phyloP scores from a whole-genome alignment of 2,329 filamentous ascomycete genomes.

The Emergomyces orientalis region DNA sequence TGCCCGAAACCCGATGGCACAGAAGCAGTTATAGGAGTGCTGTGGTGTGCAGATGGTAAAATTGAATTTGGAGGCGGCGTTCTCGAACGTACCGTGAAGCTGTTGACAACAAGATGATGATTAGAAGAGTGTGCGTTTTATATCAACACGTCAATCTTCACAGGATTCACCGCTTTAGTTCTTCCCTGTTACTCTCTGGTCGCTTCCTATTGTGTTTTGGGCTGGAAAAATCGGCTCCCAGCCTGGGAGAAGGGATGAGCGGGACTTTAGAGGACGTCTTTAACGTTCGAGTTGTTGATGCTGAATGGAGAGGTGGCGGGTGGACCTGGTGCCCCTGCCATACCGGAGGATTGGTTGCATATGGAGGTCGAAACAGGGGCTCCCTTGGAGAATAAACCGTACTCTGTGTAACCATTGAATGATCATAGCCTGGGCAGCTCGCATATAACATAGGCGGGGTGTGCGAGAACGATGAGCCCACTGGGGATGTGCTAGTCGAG shows the following conservation, averaged over 20 bases:
- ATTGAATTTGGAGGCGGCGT: constrained; percentile 1
- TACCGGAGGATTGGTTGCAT: not conserved
- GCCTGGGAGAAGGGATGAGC: not conserved
- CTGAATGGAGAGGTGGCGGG: not conserved
- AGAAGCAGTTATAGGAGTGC: constrained; percentile 15
- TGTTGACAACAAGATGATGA: not conserved
- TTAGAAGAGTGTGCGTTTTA: not conserved
- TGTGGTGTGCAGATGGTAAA: constrained; percentile 11
- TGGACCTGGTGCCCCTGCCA: not conserved
- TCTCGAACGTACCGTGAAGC: not conserved
- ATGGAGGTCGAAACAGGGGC: not conserved
- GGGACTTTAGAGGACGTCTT: not conserved
- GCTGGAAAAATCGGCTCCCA: not conserved
- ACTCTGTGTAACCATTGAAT: not conserved
- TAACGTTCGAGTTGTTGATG: not conserved
- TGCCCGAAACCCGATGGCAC: constrained; percentile 31
- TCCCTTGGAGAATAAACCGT: no score
- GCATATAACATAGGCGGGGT: not conserved
- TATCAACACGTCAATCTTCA: not conserved
- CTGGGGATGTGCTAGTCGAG: not conserved
- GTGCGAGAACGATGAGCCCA: not conserved
- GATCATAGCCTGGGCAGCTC: not conserved
- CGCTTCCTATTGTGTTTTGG: not conserved
- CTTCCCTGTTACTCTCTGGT: not conserved
- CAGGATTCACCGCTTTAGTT: not conserved